Percentiles rank a stretch among this genome's conserved stretches.
phyloP scores from a whole-genome alignment of 2,329 filamentous ascomycete species.

The Epichloe elymi region DNA sequence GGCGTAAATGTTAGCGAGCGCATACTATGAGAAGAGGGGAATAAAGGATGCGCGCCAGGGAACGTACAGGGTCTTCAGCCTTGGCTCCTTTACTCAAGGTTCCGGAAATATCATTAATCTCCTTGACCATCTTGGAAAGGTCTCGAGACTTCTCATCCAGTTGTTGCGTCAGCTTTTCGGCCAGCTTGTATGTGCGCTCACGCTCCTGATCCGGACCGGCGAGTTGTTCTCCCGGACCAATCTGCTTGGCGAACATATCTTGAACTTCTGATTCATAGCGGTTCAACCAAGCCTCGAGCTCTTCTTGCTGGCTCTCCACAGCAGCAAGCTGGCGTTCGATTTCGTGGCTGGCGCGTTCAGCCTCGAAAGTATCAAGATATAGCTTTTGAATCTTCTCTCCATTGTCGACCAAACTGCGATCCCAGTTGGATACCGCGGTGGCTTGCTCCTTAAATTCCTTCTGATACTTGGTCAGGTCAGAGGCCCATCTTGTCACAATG shows the following conservation, averaged over 20 bases:
- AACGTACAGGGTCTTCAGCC: constrained; percentile 70
- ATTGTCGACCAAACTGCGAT: constrained; percentile 83
- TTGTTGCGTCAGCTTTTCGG: constrained; percentile 81
- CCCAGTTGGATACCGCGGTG: constrained; percentile 77
- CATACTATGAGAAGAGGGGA: constrained; percentile 4
- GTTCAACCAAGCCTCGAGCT: constrained; percentile 77
- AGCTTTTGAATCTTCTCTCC: constrained; percentile 89
- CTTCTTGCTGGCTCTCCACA: constrained; percentile 87
- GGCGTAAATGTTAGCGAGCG: constrained; percentile 7
- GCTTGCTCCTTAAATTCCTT: constrained; percentile 93
- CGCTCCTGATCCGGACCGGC: constrained; percentile 89
- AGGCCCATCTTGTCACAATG: constrained; percentile 93
- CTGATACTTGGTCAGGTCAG: constrained; percentile 88
- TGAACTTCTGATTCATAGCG: constrained; percentile 88
- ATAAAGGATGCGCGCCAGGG: background rate
- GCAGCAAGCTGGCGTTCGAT: constrained; percentile 82
- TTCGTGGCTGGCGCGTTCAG: constrained; percentile 82
- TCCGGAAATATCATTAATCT: constrained; percentile 89
- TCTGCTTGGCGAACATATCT: constrained; percentile 68
- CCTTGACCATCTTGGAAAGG: constrained; percentile 90
- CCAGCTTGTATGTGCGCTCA: constrained; percentile 89
- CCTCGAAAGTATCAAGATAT: constrained; percentile 84
- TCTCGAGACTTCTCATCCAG: constrained; percentile 91
- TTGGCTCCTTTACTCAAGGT: constrained; percentile 81
- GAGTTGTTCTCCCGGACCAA: constrained; percentile 61